A percentile compares a stretch with the other conserved stretches of the same genome.
Conservation (phyloP, 129 eudicot species). For the sunflower (Helianthus annuus) region DNA sequence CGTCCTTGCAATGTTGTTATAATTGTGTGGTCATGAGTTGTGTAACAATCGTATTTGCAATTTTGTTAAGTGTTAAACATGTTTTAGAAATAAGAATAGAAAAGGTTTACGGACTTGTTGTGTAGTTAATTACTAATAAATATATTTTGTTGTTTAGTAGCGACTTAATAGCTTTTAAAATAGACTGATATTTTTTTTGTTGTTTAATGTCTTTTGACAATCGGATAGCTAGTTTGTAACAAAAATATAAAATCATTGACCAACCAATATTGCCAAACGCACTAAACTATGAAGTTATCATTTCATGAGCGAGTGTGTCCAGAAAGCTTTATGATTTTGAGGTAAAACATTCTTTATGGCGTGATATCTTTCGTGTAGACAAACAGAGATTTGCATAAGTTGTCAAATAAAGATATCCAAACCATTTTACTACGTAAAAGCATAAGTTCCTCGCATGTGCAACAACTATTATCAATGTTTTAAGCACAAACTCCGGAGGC, state of each 20-base stretch:
- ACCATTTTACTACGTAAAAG: too few species aligned
- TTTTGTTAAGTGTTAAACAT: not conserved
- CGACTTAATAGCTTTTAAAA: not conserved
- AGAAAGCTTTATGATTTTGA: too few species aligned
- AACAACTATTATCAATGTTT: too few species aligned
- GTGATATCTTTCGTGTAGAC: too few species aligned
- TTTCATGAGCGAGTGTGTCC: too few species aligned
- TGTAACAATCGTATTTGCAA: not conserved
- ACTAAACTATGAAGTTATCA: too few species aligned
- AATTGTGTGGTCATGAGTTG: not conserved
- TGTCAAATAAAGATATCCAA: too few species aligned
- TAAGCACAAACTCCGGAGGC: too few species aligned
- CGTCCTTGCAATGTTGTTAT: not conserved
- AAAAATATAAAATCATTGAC: not conserved
- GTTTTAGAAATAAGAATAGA: not conserved
- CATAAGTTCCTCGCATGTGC: too few species aligned
- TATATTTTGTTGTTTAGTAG: not conserved
- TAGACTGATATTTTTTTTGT: not conserved
- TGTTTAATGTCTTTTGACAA: not conserved
- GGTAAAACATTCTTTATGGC: too few species aligned
- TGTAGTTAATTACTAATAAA: not conserved
- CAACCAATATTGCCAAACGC: too few species aligned
- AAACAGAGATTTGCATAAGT: too few species aligned
- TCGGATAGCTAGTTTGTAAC: not conserved
- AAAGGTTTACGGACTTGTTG: not conserved